These are phyloP conservation scores for Salisapilia sapeloensis DNA, from an alignment of 352 stramenopile genomes.

Conservation along the genomic window DNA sequence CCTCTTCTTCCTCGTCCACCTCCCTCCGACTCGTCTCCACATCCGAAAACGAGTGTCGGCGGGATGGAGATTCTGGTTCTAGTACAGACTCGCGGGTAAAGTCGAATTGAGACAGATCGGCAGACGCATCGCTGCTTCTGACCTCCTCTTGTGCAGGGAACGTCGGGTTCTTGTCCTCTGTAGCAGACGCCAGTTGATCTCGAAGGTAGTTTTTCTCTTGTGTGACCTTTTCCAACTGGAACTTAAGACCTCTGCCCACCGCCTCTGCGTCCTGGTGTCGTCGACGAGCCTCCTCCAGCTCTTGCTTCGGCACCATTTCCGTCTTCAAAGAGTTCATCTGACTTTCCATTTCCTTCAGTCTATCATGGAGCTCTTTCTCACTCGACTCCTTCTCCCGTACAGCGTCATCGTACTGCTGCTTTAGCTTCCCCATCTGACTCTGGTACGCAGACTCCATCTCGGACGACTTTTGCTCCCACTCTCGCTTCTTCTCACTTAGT, in stretches of 20 bases:
- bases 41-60: slow-evolving; percentile 1
- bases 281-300: slow-evolving; percentile 39
- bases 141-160: background rate
- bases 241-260: slow-evolving; percentile 39
- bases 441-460: slow-evolving; percentile 10
- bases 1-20: slow-evolving; percentile 3
- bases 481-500: slow-evolving; percentile 12
- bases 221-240: slow-evolving; percentile 57
- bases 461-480: slow-evolving; percentile 3
- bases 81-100: too few species aligned
- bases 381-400: slow-evolving; percentile 3
- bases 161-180: slow-evolving; percentile 5
- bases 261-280: slow-evolving; percentile 44
- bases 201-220: slow-evolving; percentile 64
- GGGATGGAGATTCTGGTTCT: slow-evolving; percentile 4
- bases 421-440: slow-evolving; percentile 7
- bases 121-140: too few species aligned
- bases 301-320: slow-evolving; percentile 20
- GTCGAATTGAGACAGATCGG: too few species aligned
- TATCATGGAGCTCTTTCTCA: slow-evolving; percentile 1
- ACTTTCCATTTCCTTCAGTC: slow-evolving; percentile 15
- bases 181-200: slow-evolving; percentile 25
- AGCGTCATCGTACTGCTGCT: slow-evolving; percentile 13
- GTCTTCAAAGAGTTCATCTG: slow-evolving; percentile 7
- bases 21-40: slow-evolving; percentile 2